Percentiles rank a stretch among this genome's conserved stretches.
Conservation (phyloP, 192 early-diverging fungal genomes). For the Podila horticola region DNA sequence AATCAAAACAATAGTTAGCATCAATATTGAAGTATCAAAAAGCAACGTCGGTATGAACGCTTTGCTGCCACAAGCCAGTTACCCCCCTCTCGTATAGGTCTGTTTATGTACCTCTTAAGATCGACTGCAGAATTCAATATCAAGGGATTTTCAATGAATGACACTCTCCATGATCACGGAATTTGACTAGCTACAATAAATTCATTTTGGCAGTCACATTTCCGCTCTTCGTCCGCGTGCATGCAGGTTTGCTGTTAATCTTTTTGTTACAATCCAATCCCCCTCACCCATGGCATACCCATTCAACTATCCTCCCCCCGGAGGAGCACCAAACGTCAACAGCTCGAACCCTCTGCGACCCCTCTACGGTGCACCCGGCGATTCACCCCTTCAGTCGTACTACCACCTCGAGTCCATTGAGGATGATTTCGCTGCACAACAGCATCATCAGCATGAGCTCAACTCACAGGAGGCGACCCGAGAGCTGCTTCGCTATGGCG, state of each 20-base stretch:
- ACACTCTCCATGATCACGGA: too few species aligned
- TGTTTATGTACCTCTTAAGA: too few species aligned
- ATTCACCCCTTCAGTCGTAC: constrained; percentile 33
- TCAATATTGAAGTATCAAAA: too few species aligned
- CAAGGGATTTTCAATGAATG: too few species aligned
- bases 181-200: too few species aligned
- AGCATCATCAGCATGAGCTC: constrained; percentile 4
- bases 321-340: constrained; percentile 35
- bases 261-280: background rate
- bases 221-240: background rate
- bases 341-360: constrained; percentile 20
- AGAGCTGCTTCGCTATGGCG: constrained; percentile 70
- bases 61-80: too few species aligned
- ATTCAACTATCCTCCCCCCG: constrained; percentile 39
- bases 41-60: too few species aligned
- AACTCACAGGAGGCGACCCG: constrained; percentile 59
- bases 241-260: background rate
- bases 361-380: constrained; percentile 21
- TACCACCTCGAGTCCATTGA: constrained; percentile 18
- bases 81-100: too few species aligned
- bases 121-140: too few species aligned
- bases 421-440: background rate
- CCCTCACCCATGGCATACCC: constrained; percentile 16
- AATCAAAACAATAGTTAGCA: too few species aligned
- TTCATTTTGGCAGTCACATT: background rate